A percentile compares a stretch with the other conserved stretches of the same genome.
phyloP scores from a whole-genome alignment of 2,329 filamentous ascomycete species.

The Cordyceps javanica region DNA sequence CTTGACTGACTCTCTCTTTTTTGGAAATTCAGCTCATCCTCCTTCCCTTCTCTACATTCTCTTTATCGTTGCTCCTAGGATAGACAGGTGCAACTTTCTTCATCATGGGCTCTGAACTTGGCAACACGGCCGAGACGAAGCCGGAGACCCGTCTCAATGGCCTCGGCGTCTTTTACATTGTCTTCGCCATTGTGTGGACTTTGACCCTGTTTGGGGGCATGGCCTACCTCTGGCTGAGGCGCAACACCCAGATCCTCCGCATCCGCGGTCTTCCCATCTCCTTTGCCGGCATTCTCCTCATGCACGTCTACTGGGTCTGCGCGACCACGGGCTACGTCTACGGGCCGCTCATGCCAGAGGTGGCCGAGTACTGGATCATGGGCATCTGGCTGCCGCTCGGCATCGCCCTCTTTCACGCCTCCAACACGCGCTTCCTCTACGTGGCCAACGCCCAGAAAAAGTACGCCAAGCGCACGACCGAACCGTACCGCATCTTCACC shows the following conservation, averaged over 20 bases:
- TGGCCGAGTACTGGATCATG: slow-evolving; percentile 62
- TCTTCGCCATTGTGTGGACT: slow-evolving; percentile 33
- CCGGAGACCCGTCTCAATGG: slow-evolving; percentile 29
- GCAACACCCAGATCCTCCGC: slow-evolving; percentile 34
- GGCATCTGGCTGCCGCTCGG: slow-evolving; percentile 57
- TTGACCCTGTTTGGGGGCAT: slow-evolving; percentile 32
- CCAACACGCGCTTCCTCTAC: slow-evolving; percentile 54
- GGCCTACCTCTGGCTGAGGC: slow-evolving; percentile 33
- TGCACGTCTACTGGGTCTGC: slow-evolving; percentile 38
- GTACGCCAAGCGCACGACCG: slow-evolving; percentile 22
- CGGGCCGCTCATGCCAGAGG: slow-evolving; percentile 39
- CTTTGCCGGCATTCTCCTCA: slow-evolving; percentile 32
- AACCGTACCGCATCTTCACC: slow-evolving; percentile 16
- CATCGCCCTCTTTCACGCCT: slow-evolving; percentile 60
- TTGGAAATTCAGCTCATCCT: neutral
- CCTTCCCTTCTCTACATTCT: neutral
- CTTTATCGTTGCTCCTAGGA: neutral
- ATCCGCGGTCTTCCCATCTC: slow-evolving; percentile 36
- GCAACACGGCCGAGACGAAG: slow-evolving; percentile 25
- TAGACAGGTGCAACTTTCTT: neutral
- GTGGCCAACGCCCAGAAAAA: slow-evolving; percentile 50
- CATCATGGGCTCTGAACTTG: slow-evolving; percentile 21
- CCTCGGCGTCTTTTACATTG: slow-evolving; percentile 36
- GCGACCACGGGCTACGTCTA: slow-evolving; percentile 34
- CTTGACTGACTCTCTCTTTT: neutral